These are phyloP conservation scores for Beauveria sp. DNA, from an alignment of 2,329 filamentous ascomycete genomes.

Conservation along the genomic window DNA sequence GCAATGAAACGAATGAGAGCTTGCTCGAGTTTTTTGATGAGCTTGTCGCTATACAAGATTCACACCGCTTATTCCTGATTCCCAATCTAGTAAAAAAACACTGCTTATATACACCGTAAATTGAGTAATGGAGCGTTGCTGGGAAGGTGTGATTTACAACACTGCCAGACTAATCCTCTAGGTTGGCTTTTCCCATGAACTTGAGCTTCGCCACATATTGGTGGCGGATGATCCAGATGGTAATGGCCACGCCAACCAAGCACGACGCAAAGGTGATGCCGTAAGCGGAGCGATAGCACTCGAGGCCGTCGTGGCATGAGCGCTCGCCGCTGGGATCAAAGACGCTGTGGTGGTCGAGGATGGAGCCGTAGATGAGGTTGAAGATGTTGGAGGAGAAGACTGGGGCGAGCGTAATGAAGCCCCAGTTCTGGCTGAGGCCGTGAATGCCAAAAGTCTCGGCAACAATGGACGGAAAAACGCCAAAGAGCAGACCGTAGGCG, in stretches of 20 bases:
- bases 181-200: constrained; percentile 30
- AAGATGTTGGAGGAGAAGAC: constrained; percentile 86
- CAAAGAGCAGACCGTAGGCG: constrained; percentile 89
- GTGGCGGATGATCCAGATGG: constrained; percentile 61
- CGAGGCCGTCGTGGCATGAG: constrained; percentile 67
- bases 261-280: constrained; percentile 69
- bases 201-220: constrained; percentile 37
- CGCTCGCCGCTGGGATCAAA: constrained; percentile 61
- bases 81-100: neutral
- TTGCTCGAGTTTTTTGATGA: neutral
- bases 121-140: neutral
- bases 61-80: neutral
- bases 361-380: constrained; percentile 80
- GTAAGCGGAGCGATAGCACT: constrained; percentile 78
- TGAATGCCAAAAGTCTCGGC: constrained; percentile 87
- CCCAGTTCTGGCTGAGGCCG: constrained; percentile 92
- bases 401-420: constrained; percentile 83
- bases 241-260: constrained; percentile 58
- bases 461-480: constrained; percentile 82
- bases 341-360: constrained; percentile 75
- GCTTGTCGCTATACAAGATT: neutral
- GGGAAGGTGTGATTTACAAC: neutral
- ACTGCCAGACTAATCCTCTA: constrained; percentile 26
- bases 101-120: constrained; percentile 4
- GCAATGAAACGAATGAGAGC: neutral